Base-by-base conservation (phyloP, 1,139 yeast species). In the Kodamaea arcana region DNA sequence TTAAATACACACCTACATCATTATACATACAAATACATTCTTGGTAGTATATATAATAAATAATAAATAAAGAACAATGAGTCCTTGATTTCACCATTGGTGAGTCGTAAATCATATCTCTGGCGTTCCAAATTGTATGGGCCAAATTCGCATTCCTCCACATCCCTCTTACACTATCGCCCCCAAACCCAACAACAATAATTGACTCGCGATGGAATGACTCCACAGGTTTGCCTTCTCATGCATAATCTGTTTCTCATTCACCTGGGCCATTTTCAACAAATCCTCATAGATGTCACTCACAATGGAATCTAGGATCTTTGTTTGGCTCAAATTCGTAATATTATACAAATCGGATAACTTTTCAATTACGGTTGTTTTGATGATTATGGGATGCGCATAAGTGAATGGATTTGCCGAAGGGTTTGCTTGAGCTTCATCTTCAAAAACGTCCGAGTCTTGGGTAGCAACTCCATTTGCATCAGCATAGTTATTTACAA, bases 281-380 rank as follows among this genome's bases (percentile, higher is more conserved):
- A 78, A 56, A 42, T 78, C 83, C 33, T 75, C 78, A 47, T 78
- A 78, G 21, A 78, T 58, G 45, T 78, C 83, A 51, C 77, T 72
- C 21, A 76, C 63, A n/a, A 78, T 62, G 21, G 69, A 60, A 46
- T 78, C 83, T 42, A 75, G 65, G 4, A 76, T 58, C 31, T 68
- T 72, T 2, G 78, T 68, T 45, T 75, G 74, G 30, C 72, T 60
- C 39, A 76, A 60, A 36, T 58, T 56, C 23, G 73, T 66, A n/a
- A 68, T 52, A 43, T 72, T 68, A 35, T 69, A 62, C 40, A 81
- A 65, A 35, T 76, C 78, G 7, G 75, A 60, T 20, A 80, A 43
- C 46, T 72, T 78, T 47, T 80, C 81, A 33, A 80, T 82, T 22
- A 78, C 74, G 21, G 83, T 70, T 35, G 83, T 76, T 35, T 70